Conservation (phyloP, 2,329 filamentous ascomycete genomes). For the Ceratocystis albifundus region DNA sequence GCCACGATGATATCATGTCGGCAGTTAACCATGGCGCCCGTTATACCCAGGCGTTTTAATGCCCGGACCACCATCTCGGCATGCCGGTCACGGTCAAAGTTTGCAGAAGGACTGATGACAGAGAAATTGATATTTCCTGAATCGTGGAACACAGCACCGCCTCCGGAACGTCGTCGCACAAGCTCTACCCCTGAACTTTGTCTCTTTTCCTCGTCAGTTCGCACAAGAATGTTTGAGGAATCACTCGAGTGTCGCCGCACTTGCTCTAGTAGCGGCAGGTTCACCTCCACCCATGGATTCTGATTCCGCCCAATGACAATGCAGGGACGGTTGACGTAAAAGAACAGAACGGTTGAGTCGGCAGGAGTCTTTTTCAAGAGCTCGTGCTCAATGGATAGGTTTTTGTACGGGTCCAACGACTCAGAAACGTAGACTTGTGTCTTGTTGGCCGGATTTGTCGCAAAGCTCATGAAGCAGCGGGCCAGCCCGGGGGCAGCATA, state of each 20-base stretch:
- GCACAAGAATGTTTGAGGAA: neutral
- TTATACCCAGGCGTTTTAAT: conserved; percentile 48
- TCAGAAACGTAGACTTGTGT: conserved; percentile 60
- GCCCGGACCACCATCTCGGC: conserved; percentile 89
- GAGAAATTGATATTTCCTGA: conserved; percentile 88
- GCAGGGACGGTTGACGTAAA: conserved; percentile 79
- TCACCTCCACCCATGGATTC: conserved; percentile 91
- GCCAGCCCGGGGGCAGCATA: neutral
- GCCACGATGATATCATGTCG: conserved; percentile 86
- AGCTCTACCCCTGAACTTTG: conserved; percentile 39
- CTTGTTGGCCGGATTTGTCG: conserved; percentile 36
- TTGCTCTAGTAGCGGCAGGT: conserved; percentile 48
- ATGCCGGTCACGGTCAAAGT: conserved; percentile 75
- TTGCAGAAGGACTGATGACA: conserved; percentile 66
- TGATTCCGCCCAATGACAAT: conserved; percentile 92
- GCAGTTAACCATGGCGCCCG: conserved; percentile 63
- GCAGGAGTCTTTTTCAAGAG: conserved; percentile 63
- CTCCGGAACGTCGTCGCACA: conserved; percentile 75
- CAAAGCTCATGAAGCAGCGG: conserved; percentile 31
- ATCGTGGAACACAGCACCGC: conserved; percentile 91
- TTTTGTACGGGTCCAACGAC: conserved; percentile 66
- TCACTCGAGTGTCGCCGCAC: neutral
- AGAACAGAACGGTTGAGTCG: conserved; percentile 66
- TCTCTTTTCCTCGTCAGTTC: conserved; percentile 24
- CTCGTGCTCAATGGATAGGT: conserved; percentile 88